Evolutionary conservation across 306 rosid species (phyloP).

Genomic region (Psophocarpus tetragonolobus): DNA sequence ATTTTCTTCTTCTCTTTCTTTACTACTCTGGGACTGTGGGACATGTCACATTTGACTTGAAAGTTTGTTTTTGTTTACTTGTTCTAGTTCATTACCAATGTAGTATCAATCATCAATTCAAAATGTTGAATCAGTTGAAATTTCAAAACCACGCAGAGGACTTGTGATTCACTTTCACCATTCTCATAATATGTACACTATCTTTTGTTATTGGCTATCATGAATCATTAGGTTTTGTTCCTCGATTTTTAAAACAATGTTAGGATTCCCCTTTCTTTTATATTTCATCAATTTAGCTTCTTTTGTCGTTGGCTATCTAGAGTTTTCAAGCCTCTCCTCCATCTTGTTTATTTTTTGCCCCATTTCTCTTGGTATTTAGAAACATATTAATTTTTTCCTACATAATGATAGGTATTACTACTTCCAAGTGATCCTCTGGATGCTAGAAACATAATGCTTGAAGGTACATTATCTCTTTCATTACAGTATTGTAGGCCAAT

Average conservation of each 20-base stretch:
- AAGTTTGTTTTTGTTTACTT: conserved; percentile 26
- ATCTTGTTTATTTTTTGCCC: neutral
- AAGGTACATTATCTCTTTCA: conserved; percentile 61
- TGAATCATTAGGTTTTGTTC: neutral
- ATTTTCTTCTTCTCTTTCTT: neutral
- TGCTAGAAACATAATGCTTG: conserved; percentile 94
- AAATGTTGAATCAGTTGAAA: conserved; percentile 13
- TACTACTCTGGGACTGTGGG: neutral
- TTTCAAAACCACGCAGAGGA: conserved; percentile 22
- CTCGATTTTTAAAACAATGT: conserved; percentile 11
- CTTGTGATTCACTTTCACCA: neutral
- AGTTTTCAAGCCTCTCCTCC: conserved; percentile 13
- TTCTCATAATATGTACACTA: conserved; percentile 16
- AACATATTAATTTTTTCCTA: conserved; percentile 26
- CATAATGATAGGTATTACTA: conserved; percentile 55
- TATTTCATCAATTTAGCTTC: neutral
- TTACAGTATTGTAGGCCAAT: neutral
- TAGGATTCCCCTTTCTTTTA: conserved; percentile 3
- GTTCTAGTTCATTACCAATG: conserved; percentile 1
- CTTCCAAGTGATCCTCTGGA: conserved; percentile 97
- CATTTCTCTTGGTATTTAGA: conserved; percentile 29
- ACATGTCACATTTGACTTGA: conserved; percentile 6
- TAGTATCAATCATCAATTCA: neutral
- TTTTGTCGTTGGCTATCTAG: conserved; percentile 10
- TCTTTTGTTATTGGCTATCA: conserved; percentile 10